These are phyloP conservation scores for Metarhizium humberi DNA, from an alignment of 2,329 filamentous ascomycete genomes.

Conservation along the genomic window DNA sequence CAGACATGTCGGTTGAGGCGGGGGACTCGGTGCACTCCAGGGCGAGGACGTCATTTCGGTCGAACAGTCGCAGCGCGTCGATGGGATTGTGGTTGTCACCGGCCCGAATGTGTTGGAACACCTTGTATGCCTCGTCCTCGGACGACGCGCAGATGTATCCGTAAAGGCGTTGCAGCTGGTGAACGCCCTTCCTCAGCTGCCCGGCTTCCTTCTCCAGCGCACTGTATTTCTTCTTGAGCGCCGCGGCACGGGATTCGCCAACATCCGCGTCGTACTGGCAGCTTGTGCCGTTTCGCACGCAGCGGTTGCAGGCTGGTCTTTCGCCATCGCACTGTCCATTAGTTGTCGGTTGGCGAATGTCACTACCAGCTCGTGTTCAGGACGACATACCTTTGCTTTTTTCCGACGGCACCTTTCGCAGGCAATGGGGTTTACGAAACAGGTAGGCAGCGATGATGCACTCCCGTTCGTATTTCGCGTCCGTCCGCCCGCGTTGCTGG, in stretches of 20 bases:
- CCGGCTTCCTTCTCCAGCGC: not conserved
- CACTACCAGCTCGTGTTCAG: not conserved
- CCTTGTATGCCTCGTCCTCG: constrained; percentile 1
- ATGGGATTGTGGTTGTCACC: constrained; percentile 1
- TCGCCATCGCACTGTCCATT: constrained; percentile 4
- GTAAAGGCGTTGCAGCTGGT: constrained; percentile 1
- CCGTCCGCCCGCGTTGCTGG: not conserved
- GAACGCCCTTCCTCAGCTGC: not conserved
- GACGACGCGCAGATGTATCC: constrained; percentile 3
- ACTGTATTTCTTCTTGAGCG: constrained; percentile 5
- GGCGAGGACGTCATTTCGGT: not conserved
- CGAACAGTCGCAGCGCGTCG: constrained; percentile 1
- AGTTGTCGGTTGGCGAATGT: not conserved
- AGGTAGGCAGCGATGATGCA: not conserved
- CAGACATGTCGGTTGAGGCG: not conserved
- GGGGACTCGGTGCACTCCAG: not conserved
- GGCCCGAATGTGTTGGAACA: constrained; percentile 2
- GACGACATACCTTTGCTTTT: not conserved
- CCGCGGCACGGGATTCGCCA: constrained; percentile 4
- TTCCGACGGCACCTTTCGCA: not conserved
- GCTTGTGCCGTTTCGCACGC: not conserved
- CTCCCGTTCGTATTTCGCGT: not conserved
- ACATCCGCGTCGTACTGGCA: constrained; percentile 6
- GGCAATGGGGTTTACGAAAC: not conserved
- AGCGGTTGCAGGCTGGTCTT: constrained; percentile 4